Evolutionary conservation across 139 green algal species (phyloP).

Genomic region (Astrephomene gubernaculifera): DNA sequence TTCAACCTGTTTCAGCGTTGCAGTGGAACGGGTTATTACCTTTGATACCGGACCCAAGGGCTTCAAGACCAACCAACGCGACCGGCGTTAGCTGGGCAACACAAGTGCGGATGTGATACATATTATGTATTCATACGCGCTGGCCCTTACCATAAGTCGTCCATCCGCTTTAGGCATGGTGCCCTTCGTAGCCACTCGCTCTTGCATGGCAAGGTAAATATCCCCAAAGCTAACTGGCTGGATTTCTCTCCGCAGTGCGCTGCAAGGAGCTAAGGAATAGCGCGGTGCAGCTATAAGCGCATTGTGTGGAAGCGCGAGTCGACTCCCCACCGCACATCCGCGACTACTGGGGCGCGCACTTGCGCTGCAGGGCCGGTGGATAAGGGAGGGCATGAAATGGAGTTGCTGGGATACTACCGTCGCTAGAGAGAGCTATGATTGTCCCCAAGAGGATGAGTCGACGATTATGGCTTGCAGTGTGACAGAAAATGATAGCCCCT

Average conservation of each 20-base stretch:
- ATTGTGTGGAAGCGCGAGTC: no score
- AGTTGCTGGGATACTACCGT: no score
- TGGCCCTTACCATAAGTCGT: not conserved
- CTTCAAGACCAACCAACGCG: no score
- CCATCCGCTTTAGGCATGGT: slow-evolving; percentile 7
- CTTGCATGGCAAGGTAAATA: slow-evolving; percentile 24
- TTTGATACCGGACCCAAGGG: no score
- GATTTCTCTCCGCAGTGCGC: not conserved
- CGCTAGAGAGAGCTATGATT: no score
- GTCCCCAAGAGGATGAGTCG: no score
- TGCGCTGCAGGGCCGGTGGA: not conserved
- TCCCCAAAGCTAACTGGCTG: slow-evolving; percentile 8
- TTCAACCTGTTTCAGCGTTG: not conserved
- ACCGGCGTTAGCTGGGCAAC: no score
- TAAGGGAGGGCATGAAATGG: no score
- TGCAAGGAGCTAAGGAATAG: not conserved
- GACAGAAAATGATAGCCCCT: no score
- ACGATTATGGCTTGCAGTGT: no score
- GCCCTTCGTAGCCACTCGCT: not conserved
- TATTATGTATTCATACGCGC: not conserved
- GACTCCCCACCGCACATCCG: not conserved
- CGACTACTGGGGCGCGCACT: not conserved
- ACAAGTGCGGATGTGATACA: no score
- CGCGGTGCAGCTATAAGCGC: not conserved
- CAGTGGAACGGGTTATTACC: no score